Evolutionary conservation across 306 rosid genomes (phyloP).

Genomic region (Casuarina glauca): DNA sequence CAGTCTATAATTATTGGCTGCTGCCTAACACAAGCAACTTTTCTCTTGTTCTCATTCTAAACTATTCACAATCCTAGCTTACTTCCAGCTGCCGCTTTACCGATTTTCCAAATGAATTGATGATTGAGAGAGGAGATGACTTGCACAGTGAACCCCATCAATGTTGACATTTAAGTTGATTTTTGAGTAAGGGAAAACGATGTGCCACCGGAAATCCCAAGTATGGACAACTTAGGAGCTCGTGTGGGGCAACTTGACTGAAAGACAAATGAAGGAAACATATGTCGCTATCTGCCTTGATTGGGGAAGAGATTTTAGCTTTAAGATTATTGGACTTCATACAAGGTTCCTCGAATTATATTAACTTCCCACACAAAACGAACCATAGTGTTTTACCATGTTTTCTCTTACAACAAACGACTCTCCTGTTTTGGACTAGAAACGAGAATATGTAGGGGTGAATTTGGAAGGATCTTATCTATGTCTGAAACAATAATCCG

Average conservation of each 20-base stretch:
- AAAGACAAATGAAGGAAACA: constrained; percentile 31
- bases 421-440: too few species aligned
- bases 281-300: constrained; percentile 18
- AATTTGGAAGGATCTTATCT: too few species aligned
- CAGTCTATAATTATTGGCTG: neutral
- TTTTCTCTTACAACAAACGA: too few species aligned
- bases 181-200: neutral
- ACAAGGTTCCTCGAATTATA: neutral
- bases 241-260: constrained; percentile 45
- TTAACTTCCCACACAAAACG: neutral
- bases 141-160: neutral
- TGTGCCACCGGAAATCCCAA: constrained; percentile 6
- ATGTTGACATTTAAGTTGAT: neutral
- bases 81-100: neutral
- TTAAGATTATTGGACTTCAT: neutral
- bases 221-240: constrained; percentile 23
- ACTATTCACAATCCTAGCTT: neutral
- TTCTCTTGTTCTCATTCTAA: neutral
- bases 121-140: neutral
- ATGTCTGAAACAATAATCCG: too few species aligned
- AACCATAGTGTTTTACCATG: too few species aligned
- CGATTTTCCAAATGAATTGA: neutral
- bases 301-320: neutral
- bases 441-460: too few species aligned
- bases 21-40: neutral